Percentiles rank a stretch among this genome's conserved stretches.
Conservation (phyloP, 176 grass and related monocot species). For the Avena eriantha region DNA sequence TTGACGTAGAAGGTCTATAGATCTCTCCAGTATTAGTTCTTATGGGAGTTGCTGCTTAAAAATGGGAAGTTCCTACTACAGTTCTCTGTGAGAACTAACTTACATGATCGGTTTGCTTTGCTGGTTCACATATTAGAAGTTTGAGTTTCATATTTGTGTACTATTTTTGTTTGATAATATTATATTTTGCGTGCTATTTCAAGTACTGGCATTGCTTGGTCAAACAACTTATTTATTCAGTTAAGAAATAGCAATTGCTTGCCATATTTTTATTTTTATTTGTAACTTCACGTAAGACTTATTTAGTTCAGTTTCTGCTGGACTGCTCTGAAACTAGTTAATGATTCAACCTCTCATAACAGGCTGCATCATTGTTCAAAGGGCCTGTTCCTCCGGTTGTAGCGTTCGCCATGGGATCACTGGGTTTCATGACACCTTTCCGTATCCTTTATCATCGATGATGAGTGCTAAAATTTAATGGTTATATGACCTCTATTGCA, state of each 20-base stretch:
- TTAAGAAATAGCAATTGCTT: neutral
- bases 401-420: slow-evolving; percentile 87
- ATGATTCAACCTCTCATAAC: slow-evolving; percentile 40
- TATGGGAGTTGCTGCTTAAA: neutral
- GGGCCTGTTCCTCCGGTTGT: slow-evolving; percentile 97
- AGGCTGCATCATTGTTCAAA: slow-evolving; percentile 98
- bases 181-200: slow-evolving; percentile 1
- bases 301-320: slow-evolving; percentile 13
- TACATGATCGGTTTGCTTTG: neutral
- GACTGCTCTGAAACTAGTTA: slow-evolving; percentile 21
- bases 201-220: neutral
- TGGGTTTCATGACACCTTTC: slow-evolving; percentile 98
- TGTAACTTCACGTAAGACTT: neutral
- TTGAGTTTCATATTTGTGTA: neutral
- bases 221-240: slow-evolving; percentile 4
- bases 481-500: neutral
- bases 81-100: neutral
- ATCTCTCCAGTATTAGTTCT: neutral
- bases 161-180: neutral
- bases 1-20: slow-evolving; percentile 17
- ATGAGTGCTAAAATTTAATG: slow-evolving; percentile 19
- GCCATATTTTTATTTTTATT: neutral
- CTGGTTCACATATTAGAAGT: neutral
- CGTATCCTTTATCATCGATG: slow-evolving; percentile 69
- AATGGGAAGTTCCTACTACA: neutral